A percentile compares a stretch with the other conserved stretches of the same genome.
These are phyloP conservation scores for Fusarium illudens DNA, from an alignment of 2,329 filamentous ascomycete species.

Conservation along the genomic window DNA sequence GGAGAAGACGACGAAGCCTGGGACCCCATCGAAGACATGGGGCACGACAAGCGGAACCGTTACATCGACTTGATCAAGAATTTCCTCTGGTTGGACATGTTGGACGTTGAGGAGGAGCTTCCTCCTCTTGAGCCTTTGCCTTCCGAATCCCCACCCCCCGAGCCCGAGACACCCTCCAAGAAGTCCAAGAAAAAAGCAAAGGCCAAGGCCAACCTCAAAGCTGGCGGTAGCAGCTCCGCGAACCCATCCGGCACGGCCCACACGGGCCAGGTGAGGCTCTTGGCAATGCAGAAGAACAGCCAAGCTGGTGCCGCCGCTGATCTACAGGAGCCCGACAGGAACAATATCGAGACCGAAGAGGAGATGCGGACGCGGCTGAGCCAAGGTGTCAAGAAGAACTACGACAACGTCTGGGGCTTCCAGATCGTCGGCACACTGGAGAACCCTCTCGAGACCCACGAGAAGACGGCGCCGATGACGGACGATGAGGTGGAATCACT, in stretches of 20 bases:
- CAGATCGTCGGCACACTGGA: conserved; percentile 40
- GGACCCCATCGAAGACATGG: conserved; percentile 43
- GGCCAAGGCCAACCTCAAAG: conserved; percentile 6
- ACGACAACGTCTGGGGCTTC: conserved; percentile 22
- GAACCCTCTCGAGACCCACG: conserved; percentile 38
- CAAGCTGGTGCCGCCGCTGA: background rate
- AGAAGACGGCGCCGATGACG: conserved; percentile 40
- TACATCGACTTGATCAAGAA: conserved; percentile 44
- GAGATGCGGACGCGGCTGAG: conserved; percentile 42
- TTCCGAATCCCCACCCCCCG: background rate
- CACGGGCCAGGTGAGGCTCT: conserved; percentile 27
- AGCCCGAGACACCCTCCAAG: conserved; percentile 2
- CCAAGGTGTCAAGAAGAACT: conserved; percentile 41
- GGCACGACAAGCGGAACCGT: conserved; percentile 32
- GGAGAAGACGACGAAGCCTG: conserved; percentile 36
- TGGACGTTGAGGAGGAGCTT: background rate
- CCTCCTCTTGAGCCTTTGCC: background rate
- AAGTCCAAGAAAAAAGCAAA: conserved; percentile 34
- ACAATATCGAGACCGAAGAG: conserved; percentile 41
- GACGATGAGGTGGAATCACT: conserved; percentile 37
- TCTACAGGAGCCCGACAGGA: conserved; percentile 37
- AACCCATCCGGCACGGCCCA: background rate
- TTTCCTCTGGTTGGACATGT: conserved; percentile 40
- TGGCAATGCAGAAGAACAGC: conserved; percentile 21
- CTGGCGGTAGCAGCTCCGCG: background rate